phyloP scores from a whole-genome alignment of 2,329 filamentous ascomycete genomes.

The Didymosphaeria variabile region DNA sequence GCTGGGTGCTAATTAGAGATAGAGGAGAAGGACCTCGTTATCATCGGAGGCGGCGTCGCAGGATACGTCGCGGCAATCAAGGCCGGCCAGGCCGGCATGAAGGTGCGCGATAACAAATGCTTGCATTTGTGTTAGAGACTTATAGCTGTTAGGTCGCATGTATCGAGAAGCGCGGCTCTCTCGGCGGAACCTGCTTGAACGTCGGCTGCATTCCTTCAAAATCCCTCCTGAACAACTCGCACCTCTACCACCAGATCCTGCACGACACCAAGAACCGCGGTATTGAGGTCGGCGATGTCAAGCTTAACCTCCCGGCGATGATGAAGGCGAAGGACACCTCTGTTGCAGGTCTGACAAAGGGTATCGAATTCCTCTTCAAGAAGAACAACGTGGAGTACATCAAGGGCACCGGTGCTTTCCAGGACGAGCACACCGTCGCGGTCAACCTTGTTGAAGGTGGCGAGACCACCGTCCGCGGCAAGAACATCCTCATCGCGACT shows the following conservation, averaged over 20 bases:
- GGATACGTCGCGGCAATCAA: slow-evolving; percentile 99
- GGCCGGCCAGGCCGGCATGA: slow-evolving; percentile 95
- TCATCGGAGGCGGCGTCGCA: slow-evolving; percentile 97
- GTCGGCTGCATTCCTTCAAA: slow-evolving; percentile 99
- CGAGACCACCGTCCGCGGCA: slow-evolving; percentile 84
- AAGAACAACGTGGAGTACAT: slow-evolving; percentile 99
- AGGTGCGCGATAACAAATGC: slow-evolving; percentile 65
- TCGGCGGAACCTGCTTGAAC: slow-evolving; percentile 97
- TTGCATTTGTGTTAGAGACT: slow-evolving; percentile 7
- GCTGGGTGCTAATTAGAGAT: slow-evolving; percentile 48
- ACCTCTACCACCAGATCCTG: slow-evolving; percentile 95
- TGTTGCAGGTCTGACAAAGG: slow-evolving; percentile 89
- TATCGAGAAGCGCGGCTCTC: slow-evolving; percentile 95
- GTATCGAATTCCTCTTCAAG: slow-evolving; percentile 97
- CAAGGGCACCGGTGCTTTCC: slow-evolving; percentile 89
- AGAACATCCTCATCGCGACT: slow-evolving; percentile 98
- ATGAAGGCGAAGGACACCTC: slow-evolving; percentile 99
- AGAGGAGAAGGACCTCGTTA: slow-evolving; percentile 96
- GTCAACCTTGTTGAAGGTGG: slow-evolving; percentile 91
- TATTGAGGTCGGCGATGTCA: slow-evolving; percentile 96
- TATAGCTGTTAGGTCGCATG: slow-evolving; percentile 77
- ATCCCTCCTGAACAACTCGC: slow-evolving; percentile 99
- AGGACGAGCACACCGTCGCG: slow-evolving; percentile 89
- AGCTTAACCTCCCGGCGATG: slow-evolving; percentile 92
- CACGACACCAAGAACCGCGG: slow-evolving; percentile 97